phyloP scores from a whole-genome alignment of 2,329 filamentous ascomycete species.

The Fusarium citri region DNA sequence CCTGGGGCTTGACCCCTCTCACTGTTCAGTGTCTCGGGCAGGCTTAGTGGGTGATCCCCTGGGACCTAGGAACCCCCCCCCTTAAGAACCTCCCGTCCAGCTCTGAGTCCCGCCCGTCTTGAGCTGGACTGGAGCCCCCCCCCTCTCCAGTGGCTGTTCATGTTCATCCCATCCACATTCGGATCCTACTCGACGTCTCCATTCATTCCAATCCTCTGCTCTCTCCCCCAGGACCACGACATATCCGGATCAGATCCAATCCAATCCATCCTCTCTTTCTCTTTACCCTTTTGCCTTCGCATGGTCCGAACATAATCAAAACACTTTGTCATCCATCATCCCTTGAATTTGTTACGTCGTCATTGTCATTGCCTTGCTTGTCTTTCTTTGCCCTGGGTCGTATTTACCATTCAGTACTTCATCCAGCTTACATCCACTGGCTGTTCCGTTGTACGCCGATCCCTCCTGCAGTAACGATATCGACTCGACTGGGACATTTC shows the following conservation, averaged over 20 bases:
- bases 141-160: constrained; percentile 29
- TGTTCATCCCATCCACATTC: constrained; percentile 45
- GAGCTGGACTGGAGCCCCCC: constrained; percentile 12
- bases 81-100: constrained; percentile 12
- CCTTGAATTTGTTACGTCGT: constrained; percentile 11
- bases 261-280: constrained; percentile 32
- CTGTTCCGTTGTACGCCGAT: constrained; percentile 30
- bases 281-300: constrained; percentile 23
- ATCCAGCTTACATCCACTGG: constrained; percentile 16
- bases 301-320: constrained; percentile 1
- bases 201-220: constrained; percentile 42
- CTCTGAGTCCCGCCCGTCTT: constrained; percentile 7
- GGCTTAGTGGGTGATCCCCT: constrained; percentile 39
- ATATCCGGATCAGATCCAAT: constrained; percentile 37
- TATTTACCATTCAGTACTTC: constrained; percentile 17
- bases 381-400: constrained; percentile 11
- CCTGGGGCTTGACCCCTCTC: constrained; percentile 36
- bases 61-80: constrained; percentile 16
- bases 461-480: constrained; percentile 13
- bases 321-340: constrained; percentile 15
- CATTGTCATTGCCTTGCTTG: neutral
- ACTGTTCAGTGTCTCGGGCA: constrained; percentile 28
- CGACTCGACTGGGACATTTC: constrained; percentile 23
- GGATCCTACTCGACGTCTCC: constrained; percentile 37
- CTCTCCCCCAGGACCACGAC: constrained; percentile 36